Evolutionary conservation across 352 stramenopile species (phyloP).

Genomic region (Globisporangium recalcitrans): DNA sequence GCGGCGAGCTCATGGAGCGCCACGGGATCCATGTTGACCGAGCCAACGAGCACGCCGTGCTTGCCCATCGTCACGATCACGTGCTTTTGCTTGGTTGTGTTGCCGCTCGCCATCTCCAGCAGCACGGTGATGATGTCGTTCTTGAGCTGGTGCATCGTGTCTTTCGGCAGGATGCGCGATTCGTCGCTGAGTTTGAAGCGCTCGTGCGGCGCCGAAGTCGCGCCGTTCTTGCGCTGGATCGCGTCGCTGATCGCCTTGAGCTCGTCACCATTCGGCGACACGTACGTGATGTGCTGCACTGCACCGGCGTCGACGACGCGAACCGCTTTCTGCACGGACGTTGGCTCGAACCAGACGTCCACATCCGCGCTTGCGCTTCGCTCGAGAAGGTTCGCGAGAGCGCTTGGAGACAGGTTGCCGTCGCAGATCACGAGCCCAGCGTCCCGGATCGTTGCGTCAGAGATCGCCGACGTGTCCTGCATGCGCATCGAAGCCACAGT

Average conservation of each 20-base stretch:
- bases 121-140: slow-evolving; percentile 66
- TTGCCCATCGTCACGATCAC: slow-evolving; percentile 78
- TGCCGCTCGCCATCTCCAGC: slow-evolving; percentile 50
- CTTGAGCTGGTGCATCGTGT: slow-evolving; percentile 54
- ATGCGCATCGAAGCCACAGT: neutral
- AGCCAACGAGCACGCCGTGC: slow-evolving; percentile 64
- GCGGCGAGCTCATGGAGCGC: slow-evolving; percentile 25
- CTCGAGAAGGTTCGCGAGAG: slow-evolving; percentile 41
- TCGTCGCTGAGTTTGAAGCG: slow-evolving; percentile 49
- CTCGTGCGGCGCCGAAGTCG: slow-evolving; percentile 23
- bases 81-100: slow-evolving; percentile 48
- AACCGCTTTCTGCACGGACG: slow-evolving; percentile 76
- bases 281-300: slow-evolving; percentile 51
- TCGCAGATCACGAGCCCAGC: slow-evolving; percentile 66
- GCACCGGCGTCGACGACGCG: slow-evolving; percentile 47
- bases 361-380: slow-evolving; percentile 38
- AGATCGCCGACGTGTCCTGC: slow-evolving; percentile 41
- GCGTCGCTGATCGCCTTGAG: slow-evolving; percentile 62
- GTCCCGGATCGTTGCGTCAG: slow-evolving; percentile 40
- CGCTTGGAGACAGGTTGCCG: slow-evolving; percentile 57
- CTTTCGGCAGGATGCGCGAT: slow-evolving; percentile 33
- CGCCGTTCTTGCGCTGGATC: slow-evolving; percentile 32
- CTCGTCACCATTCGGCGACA: slow-evolving; percentile 79
- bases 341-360: slow-evolving; percentile 79
- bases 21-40: slow-evolving; percentile 42